phyloP scores from a whole-genome alignment of 441 rosid genomes.

The Sinapis alba region DNA sequence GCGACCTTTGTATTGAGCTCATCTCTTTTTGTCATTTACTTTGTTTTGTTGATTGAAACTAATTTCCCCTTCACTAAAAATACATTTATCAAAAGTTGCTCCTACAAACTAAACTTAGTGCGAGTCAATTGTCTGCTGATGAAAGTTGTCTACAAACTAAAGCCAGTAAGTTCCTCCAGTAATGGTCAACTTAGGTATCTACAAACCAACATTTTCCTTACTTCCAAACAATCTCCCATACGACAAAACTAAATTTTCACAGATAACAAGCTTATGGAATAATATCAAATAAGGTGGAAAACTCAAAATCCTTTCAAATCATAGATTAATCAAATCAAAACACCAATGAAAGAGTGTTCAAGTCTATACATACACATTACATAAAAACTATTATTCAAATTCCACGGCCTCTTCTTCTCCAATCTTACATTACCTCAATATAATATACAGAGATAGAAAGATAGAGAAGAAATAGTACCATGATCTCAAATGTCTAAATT shows the following conservation, averaged over 20 bases:
- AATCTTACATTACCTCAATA: constrained; percentile 6
- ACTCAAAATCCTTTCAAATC: constrained; percentile 14
- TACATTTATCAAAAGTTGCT: too few relatives aligned
- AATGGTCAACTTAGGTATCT: background rate
- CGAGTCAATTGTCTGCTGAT: too few relatives aligned
- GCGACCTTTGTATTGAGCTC: too few relatives aligned
- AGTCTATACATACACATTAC: constrained; percentile 27
- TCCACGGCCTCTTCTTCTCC: constrained; percentile 17
- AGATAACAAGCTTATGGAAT: background rate
- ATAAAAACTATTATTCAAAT: constrained; percentile 21
- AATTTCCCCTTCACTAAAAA: too few relatives aligned
- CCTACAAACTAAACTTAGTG: too few relatives aligned
- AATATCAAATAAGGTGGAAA: background rate
- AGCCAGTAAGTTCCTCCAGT: background rate
- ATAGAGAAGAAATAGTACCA: constrained; percentile 15
- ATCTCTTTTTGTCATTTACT: too few relatives aligned
- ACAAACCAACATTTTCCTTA: background rate
- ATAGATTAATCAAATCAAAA: constrained; percentile 11
- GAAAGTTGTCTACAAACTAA: too few relatives aligned
- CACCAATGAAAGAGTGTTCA: constrained; percentile 12
- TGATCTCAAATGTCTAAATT: constrained; percentile 19
- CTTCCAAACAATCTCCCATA: background rate
- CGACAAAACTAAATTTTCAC: background rate
- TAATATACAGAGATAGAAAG: background rate
- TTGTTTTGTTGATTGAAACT: too few relatives aligned